Evolutionary conservation across 108 stramenopile genomes (phyloP).

Genomic region (Cylindrotheca fusiformis): DNA sequence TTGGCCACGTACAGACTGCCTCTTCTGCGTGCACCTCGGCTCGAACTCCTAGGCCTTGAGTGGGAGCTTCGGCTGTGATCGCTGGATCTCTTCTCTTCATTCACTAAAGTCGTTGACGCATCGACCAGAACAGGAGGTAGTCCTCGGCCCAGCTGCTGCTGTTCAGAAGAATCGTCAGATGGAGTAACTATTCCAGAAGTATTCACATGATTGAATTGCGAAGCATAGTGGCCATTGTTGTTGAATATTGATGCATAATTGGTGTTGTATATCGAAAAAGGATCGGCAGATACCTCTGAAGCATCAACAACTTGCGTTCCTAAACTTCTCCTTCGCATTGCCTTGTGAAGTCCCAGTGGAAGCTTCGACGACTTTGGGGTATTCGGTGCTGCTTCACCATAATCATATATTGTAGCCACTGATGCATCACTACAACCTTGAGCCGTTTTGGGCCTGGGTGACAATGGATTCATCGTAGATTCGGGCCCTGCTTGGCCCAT

Average conservation of each 20-base stretch:
- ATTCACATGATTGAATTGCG: no score
- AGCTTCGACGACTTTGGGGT: background rate
- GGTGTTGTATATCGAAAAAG: background rate
- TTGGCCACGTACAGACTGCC: background rate
- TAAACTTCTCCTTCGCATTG: background rate
- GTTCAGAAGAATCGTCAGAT: no score
- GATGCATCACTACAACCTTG: background rate
- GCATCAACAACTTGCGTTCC: background rate
- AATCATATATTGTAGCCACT: background rate
- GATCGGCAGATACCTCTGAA: background rate
- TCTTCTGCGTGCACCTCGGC: background rate
- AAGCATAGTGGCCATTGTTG: no score
- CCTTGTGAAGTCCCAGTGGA: background rate
- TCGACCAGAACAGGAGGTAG: no score
- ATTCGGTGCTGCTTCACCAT: background rate
- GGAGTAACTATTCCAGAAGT: no score
- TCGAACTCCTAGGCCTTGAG: background rate
- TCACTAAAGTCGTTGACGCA: background rate
- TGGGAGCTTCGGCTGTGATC: no score
- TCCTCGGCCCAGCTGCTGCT: no score
- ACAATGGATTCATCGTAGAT: background rate
- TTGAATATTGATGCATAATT: no score
- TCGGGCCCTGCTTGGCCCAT: background rate
- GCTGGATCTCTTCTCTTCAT: background rate
- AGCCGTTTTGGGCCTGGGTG: background rate